These are phyloP conservation scores for Globisporangium yorkense DNA, from an alignment of 352 stramenopile genomes.

Conservation along the genomic window DNA sequence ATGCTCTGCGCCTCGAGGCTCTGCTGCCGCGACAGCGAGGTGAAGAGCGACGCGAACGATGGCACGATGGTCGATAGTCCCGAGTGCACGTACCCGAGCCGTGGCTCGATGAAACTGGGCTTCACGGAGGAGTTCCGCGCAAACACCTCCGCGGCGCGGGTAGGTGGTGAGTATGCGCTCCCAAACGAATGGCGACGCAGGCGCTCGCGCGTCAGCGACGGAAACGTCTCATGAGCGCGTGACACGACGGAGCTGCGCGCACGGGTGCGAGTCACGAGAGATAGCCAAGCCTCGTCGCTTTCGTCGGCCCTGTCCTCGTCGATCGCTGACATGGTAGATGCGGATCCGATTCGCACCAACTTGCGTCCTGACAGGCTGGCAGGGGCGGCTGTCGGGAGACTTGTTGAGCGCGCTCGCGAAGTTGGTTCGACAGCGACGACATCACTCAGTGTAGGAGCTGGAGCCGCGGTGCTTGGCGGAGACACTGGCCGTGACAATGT, in stretches of 20 bases:
- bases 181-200: not conserved
- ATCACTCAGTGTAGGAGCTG: not conserved
- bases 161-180: not conserved
- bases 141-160: not conserved
- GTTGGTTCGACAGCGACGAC: not conserved
- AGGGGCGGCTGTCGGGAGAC: not conserved
- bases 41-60: slow-evolving; percentile 1
- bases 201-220: not conserved
- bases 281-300: not conserved
- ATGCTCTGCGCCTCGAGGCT: not conserved
- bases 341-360: not conserved
- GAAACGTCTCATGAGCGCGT: not conserved
- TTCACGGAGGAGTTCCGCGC: not conserved
- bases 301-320: not conserved
- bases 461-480: too few relatives aligned
- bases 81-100: slow-evolving; percentile 8
- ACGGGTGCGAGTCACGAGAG: not conserved
- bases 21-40: slow-evolving; percentile 7
- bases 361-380: not conserved
- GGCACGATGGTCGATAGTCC: slow-evolving; percentile 7
- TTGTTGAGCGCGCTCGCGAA: not conserved
- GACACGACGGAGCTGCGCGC: not conserved
- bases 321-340: not conserved
- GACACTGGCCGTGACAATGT: not conserved
- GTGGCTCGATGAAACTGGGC: slow-evolving; percentile 5